A percentile compares a stretch with the other conserved stretches of the same genome.
phyloP scores from a whole-genome alignment of 2,329 filamentous ascomycete species.

The Aspergillus japonicus region DNA sequence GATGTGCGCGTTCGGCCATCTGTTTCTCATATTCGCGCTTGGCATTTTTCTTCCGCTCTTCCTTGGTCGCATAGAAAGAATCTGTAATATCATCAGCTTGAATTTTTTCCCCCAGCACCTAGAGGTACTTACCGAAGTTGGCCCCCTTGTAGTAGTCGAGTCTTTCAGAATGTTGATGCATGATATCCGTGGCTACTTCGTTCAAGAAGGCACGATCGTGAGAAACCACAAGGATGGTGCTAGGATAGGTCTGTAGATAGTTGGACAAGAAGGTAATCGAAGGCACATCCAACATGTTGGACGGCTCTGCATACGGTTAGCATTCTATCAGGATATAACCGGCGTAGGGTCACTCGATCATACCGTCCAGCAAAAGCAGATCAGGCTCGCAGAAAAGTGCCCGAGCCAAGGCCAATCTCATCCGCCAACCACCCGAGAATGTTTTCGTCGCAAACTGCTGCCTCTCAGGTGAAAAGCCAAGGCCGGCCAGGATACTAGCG shows the following conservation, averaged over 20 bases:
- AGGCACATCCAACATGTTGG: conserved; percentile 99
- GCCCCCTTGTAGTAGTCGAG: conserved; percentile 98
- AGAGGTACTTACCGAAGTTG: conserved; percentile 65
- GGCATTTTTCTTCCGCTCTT: conserved; percentile 93
- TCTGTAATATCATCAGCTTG: conserved; percentile 49
- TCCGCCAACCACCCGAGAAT: conserved; percentile 99
- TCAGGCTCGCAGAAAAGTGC: conserved; percentile 98
- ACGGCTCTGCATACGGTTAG: conserved; percentile 66
- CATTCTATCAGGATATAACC: conserved; percentile 82
- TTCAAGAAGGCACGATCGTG: conserved; percentile 99
- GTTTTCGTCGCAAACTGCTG: conserved; percentile 94
- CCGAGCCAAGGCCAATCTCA: conserved; percentile 91
- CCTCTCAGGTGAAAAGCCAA: conserved; percentile 90
- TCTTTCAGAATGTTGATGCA: conserved; percentile 95
- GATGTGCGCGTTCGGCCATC: conserved; percentile 86
- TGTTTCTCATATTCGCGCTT: conserved; percentile 99
- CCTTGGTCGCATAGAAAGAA: conserved; percentile 94
- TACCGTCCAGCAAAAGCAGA: conserved; percentile 80
- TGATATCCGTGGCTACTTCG: conserved; percentile 98
- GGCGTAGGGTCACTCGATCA: conserved; percentile 99
- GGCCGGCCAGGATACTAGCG: conserved; percentile 91
- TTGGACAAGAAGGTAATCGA: conserved; percentile 97
- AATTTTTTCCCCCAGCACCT: not conserved
- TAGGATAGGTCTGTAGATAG: conserved; percentile 91
- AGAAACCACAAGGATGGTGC: conserved; percentile 91